A percentile compares a stretch with the other conserved stretches of the same genome.
Conservation (phyloP, 176 grass and related monocot species). For the Aegilops sharonensis region DNA sequence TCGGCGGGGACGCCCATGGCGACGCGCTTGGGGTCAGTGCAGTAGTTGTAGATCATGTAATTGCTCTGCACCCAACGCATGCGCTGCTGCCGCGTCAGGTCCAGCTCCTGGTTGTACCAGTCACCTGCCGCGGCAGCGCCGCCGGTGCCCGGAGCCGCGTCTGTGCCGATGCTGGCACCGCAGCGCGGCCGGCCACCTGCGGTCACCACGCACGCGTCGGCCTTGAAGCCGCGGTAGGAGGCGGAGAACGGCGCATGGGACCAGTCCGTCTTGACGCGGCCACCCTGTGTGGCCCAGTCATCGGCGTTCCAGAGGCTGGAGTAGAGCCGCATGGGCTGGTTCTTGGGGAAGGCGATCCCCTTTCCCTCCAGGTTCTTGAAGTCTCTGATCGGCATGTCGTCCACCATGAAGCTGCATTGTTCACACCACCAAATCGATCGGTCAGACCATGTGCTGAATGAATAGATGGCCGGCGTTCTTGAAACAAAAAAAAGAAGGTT, state of each 20-base stretch:
- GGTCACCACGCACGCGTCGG: conserved; percentile 66
- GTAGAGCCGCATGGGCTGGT: conserved; percentile 80
- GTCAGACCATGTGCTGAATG: neutral
- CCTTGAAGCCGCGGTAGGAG: conserved; percentile 61
- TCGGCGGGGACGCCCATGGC: neutral
- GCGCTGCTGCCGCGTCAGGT: neutral
- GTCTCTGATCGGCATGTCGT: conserved; percentile 72
- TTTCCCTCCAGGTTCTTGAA: conserved; percentile 69
- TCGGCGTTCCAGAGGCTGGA: conserved; percentile 94
- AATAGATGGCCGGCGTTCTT: too few species aligned
- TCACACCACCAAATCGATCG: neutral
- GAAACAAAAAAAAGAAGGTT: too few species aligned
- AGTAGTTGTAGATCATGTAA: neutral
- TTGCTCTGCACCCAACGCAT: conserved; percentile 35
- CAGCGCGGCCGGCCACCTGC: conserved; percentile 28
- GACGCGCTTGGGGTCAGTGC: neutral
- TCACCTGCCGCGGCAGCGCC: neutral
- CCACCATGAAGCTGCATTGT: conserved; percentile 78
- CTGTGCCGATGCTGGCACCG: conserved; percentile 26
- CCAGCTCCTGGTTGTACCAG: neutral
- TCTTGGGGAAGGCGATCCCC: conserved; percentile 82
- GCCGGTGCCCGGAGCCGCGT: neutral
- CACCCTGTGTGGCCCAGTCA: conserved; percentile 86
- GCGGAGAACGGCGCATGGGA: conserved; percentile 69
- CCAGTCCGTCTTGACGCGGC: conserved; percentile 87